Percentiles rank a stretch among this genome's conserved stretches.
These are phyloP conservation scores for Aspergillus panamensis DNA, from an alignment of 495 filamentous ascomycete species.

Conservation along the genomic window DNA sequence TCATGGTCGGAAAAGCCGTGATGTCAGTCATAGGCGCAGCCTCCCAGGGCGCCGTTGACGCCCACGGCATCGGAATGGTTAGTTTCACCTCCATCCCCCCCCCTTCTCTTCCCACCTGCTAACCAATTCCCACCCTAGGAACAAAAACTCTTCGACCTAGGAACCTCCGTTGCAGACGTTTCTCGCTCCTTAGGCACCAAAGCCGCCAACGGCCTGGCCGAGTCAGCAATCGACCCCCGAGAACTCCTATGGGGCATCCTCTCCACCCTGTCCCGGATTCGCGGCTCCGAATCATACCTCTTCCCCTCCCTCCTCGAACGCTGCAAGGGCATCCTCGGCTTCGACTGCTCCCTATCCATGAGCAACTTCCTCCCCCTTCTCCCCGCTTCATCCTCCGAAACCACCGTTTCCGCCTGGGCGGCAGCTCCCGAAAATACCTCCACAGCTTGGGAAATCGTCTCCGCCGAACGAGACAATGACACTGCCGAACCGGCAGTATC, in stretches of 20 bases:
- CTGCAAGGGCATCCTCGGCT: constrained; percentile 32
- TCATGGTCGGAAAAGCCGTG: constrained; percentile 53
- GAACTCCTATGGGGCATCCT: constrained; percentile 45
- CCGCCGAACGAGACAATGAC: constrained; percentile 7
- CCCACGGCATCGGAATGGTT: constrained; percentile 64
- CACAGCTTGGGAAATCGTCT: constrained; percentile 11
- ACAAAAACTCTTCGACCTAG: constrained; percentile 44
- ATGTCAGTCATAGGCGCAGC: constrained; percentile 51
- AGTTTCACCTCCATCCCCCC: constrained; percentile 14
- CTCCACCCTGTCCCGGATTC: constrained; percentile 40
- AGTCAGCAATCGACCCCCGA: constrained; percentile 35
- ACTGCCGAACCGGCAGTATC: constrained; percentile 4
- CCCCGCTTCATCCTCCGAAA: constrained; percentile 7
- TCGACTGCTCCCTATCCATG: constrained; percentile 33
- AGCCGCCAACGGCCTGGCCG: constrained; percentile 29
- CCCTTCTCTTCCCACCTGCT: neutral
- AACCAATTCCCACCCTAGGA: constrained; percentile 25
- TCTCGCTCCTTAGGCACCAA: constrained; percentile 34
- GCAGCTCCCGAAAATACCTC: neutral
- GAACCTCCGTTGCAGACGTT: constrained; percentile 37
- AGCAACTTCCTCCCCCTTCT: constrained; percentile 33
- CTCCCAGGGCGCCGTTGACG: constrained; percentile 51
- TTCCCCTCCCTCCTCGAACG: constrained; percentile 37
- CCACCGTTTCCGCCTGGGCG: constrained; percentile 1
- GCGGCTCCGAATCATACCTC: constrained; percentile 45